Conservation (phyloP, 495 filamentous ascomycete genomes). For the Penicillium canescens region DNA sequence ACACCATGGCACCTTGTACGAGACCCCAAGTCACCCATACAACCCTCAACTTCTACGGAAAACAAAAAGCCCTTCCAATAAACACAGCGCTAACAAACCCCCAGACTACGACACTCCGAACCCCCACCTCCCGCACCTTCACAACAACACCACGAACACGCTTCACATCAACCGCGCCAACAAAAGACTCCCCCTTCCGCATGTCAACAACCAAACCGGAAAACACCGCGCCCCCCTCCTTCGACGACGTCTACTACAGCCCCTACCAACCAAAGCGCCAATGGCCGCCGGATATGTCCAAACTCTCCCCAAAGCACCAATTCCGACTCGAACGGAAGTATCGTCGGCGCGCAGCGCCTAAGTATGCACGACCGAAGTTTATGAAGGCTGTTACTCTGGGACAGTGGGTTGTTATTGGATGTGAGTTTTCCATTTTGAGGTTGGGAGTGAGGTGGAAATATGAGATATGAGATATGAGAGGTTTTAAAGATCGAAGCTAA, state of each 20-base stretch:
- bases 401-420: slow-evolving; percentile 65
- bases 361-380: slow-evolving; percentile 73
- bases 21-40: not conserved
- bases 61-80: not conserved
- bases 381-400: slow-evolving; percentile 68
- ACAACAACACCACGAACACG: slow-evolving; percentile 14
- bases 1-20: slow-evolving; percentile 1
- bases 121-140: slow-evolving; percentile 12
- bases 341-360: slow-evolving; percentile 67
- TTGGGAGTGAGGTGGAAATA: not conserved
- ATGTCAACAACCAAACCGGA: slow-evolving; percentile 29
- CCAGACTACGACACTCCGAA: not conserved
- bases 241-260: slow-evolving; percentile 41
- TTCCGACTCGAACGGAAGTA: slow-evolving; percentile 69
- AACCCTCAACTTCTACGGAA: not conserved
- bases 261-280: slow-evolving; percentile 76
- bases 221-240: slow-evolving; percentile 2
- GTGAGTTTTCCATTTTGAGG: slow-evolving; percentile 44
- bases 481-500: slow-evolving; percentile 6
- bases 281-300: slow-evolving; percentile 92
- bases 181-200: slow-evolving; percentile 35
- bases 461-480: not conserved
- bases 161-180: slow-evolving; percentile 15
- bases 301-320: slow-evolving; percentile 78
- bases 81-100: not conserved